Evolutionary conservation across 1,139 yeast species (phyloP).

Genomic region (Debaryomycetaceae sp.): DNA sequence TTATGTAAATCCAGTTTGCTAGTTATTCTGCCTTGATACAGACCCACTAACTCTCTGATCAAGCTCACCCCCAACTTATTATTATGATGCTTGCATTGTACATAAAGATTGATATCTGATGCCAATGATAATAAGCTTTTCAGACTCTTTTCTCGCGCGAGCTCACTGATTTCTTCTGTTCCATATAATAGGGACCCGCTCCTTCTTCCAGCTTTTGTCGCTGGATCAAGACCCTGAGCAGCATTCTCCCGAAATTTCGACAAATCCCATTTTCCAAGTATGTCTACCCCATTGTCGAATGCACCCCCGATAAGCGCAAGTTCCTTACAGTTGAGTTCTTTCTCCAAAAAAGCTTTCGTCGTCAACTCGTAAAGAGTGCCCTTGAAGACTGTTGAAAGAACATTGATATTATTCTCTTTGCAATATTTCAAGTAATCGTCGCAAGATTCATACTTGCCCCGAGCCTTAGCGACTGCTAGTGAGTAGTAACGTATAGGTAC

Average conservation of each 20-base stretch:
- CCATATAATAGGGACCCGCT: constrained; percentile 12
- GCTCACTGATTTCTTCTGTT: constrained; percentile 12
- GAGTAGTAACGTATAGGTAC: constrained; percentile 1
- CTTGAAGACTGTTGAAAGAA: constrained; percentile 48
- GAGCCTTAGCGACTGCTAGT: constrained; percentile 11
- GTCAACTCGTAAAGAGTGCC: constrained; percentile 72
- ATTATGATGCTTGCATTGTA: constrained; percentile 57
- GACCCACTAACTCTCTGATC: constrained; percentile 58
- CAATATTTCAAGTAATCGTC: constrained; percentile 31
- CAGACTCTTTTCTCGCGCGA: neutral
- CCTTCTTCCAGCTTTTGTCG: neutral
- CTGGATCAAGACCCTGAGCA: neutral
- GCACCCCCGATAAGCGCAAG: constrained; percentile 56
- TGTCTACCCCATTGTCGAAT: constrained; percentile 71
- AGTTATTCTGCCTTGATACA: constrained; percentile 44
- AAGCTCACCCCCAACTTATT: constrained; percentile 48
- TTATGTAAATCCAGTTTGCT: constrained; percentile 15
- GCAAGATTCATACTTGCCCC: neutral
- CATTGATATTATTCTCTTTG: constrained; percentile 15
- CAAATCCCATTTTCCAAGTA: constrained; percentile 59
- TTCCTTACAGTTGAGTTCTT: constrained; percentile 41
- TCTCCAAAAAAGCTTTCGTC: constrained; percentile 44
- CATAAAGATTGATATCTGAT: constrained; percentile 34
- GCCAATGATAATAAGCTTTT: constrained; percentile 16
- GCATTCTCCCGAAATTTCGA: constrained; percentile 17